Evolutionary conservation across 345 rosid genomes (phyloP).

Genomic region (Anacardium occidentale): DNA sequence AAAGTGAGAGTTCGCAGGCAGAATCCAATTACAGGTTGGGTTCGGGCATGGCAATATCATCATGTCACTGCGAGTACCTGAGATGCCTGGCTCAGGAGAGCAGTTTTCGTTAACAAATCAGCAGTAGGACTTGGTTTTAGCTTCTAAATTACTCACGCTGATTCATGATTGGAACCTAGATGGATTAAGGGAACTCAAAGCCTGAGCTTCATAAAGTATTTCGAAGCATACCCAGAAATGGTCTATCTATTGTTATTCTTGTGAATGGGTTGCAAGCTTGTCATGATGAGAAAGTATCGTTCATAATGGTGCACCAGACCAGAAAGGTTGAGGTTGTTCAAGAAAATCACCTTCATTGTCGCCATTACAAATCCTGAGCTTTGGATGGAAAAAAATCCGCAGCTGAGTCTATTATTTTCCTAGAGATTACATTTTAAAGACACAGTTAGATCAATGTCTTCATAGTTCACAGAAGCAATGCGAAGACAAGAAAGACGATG

Average conservation of each 20-base stretch:
- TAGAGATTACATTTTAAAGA: not conserved
- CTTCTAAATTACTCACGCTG: not conserved
- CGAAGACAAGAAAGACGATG: not conserved
- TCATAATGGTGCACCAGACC: not conserved
- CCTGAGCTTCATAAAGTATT: too few relatives aligned
- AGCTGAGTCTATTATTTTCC: not conserved
- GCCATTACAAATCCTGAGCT: not conserved
- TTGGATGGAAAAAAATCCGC: not conserved
- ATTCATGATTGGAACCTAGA: not conserved
- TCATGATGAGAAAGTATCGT: not conserved
- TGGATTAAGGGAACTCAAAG: not conserved
- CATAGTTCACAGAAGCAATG: not conserved
- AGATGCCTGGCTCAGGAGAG: not conserved
- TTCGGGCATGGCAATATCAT: slow-evolving; percentile 21
- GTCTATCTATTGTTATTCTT: too few relatives aligned
- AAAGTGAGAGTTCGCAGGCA: slow-evolving; percentile 68
- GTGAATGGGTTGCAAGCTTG: too few relatives aligned
- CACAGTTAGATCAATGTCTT: not conserved
- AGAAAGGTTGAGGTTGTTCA: not conserved
- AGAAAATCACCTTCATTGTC: not conserved
- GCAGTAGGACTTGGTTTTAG: too few relatives aligned
- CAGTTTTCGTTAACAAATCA: not conserved
- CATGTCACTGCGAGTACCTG: not conserved
- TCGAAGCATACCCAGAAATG: too few relatives aligned
- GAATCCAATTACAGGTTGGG: slow-evolving; percentile 90